These are phyloP conservation scores for Cryoendolithus antarcticus DNA, from an alignment of 2,329 filamentous ascomycete species.

Conservation along the genomic window DNA sequence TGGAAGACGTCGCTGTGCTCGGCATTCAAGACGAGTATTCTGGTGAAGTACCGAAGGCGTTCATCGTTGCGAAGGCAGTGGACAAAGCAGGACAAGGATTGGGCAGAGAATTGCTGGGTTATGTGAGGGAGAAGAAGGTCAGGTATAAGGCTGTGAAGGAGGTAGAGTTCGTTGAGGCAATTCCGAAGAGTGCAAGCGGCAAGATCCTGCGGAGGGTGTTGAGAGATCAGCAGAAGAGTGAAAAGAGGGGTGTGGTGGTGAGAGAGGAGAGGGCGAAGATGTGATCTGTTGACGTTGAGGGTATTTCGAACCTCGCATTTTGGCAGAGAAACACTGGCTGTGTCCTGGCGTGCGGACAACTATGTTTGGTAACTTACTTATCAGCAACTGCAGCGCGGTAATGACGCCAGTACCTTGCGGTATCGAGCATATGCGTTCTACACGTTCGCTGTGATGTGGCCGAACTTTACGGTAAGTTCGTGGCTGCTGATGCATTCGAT, in stretches of 20 bases:
- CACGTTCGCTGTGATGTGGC: no score
- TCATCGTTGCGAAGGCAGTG: slow-evolving; percentile 36
- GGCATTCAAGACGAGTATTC: slow-evolving; percentile 43
- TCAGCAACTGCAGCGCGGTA: no score
- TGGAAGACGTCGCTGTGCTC: slow-evolving; percentile 47
- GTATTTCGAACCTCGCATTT: no score
- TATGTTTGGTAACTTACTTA: no score
- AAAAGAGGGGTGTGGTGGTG: slow-evolving; percentile 19
- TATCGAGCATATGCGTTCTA: no score
- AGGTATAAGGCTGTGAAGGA: slow-evolving; percentile 55
- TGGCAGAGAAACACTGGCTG: no score
- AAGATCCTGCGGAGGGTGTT: slow-evolving; percentile 59
- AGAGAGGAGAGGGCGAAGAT: slow-evolving; percentile 23
- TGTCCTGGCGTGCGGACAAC: no score
- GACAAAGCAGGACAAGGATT: slow-evolving; percentile 15
- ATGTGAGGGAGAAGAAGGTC: slow-evolving; percentile 55
- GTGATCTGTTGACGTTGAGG: slow-evolving; percentile 6
- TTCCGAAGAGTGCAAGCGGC: slow-evolving; percentile 63
- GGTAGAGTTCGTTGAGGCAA: slow-evolving; percentile 52
- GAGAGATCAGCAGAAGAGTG: slow-evolving; percentile 32
- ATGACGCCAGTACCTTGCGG: no score
- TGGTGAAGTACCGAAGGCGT: slow-evolving; percentile 47
- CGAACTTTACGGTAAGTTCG: no score
- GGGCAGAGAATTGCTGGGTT: slow-evolving; percentile 41
- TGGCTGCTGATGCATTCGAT: no score